These are phyloP conservation scores for Trypanosoma grayi DNA, from an alignment of 208 protist genomes.

Conservation along the genomic window DNA sequence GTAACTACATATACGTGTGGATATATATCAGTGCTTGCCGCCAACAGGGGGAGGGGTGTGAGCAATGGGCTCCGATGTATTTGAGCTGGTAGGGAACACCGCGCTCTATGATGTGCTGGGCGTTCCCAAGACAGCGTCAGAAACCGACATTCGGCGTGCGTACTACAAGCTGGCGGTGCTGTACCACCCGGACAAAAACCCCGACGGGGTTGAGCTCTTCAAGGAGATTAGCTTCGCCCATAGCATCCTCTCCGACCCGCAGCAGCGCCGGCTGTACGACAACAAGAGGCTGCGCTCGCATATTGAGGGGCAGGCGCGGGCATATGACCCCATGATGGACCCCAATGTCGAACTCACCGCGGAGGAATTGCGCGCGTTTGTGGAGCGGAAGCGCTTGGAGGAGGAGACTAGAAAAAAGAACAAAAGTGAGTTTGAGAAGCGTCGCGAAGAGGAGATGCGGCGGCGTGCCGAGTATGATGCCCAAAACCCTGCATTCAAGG, in stretches of 20 bases:
- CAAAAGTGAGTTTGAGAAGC: slow-evolving; percentile 57
- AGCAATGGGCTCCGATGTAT: slow-evolving; percentile 50
- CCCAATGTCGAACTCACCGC: slow-evolving; percentile 71
- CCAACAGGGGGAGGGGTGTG: background rate
- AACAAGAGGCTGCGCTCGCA: slow-evolving; percentile 52
- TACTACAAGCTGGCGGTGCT: slow-evolving; percentile 85
- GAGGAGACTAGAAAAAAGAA: slow-evolving; percentile 42
- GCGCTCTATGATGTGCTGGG: slow-evolving; percentile 83
- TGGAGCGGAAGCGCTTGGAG: slow-evolving; percentile 55
- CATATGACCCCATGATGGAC: slow-evolving; percentile 84
- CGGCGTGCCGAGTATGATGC: slow-evolving; percentile 82
- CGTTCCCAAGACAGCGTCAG: slow-evolving; percentile 43
- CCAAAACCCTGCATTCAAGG: slow-evolving; percentile 64
- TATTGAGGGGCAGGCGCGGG: slow-evolving; percentile 54
- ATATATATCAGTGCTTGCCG: background rate
- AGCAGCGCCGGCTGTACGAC: slow-evolving; percentile 79
- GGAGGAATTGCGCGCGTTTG: slow-evolving; percentile 77
- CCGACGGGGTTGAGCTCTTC: slow-evolving; percentile 69
- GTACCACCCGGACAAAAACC: slow-evolving; percentile 92
- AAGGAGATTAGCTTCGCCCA: slow-evolving; percentile 87
- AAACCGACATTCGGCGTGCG: slow-evolving; percentile 77
- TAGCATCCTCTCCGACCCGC: slow-evolving; percentile 76
- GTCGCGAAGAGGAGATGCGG: slow-evolving; percentile 79
- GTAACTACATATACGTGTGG: background rate
- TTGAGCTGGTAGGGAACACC: slow-evolving; percentile 68